Evolutionary conservation across 148 eudicot species (phyloP).

Genomic region (Fagopyrum tataricum): DNA sequence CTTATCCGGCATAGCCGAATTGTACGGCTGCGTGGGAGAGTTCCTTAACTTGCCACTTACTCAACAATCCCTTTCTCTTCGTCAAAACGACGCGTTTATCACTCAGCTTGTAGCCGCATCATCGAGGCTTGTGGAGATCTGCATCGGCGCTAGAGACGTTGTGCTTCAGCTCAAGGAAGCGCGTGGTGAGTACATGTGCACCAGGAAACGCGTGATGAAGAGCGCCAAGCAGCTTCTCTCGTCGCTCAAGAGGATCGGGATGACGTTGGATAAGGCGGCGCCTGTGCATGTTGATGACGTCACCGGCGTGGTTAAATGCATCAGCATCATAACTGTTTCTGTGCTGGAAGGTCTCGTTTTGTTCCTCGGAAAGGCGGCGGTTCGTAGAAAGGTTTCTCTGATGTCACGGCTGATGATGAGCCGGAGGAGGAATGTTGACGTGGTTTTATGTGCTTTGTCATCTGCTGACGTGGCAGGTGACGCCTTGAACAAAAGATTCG

Average conservation of each 20-base stretch:
- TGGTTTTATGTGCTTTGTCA: not conserved
- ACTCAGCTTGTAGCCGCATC: not conserved
- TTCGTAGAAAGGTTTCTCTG: not conserved
- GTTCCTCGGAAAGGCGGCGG: not conserved
- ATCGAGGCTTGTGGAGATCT: not conserved
- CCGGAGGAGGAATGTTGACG: not conserved
- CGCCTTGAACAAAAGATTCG: not conserved
- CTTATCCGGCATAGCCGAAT: not conserved
- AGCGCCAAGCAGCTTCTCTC: not conserved
- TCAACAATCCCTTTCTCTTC: not conserved
- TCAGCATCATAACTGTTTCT: not conserved
- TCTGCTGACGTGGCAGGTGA: not conserved
- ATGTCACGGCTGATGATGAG: not conserved
- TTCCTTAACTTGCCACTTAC: not conserved
- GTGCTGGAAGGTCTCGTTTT: not conserved
- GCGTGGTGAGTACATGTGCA: not conserved
- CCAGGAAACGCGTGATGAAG: constrained; percentile 1
- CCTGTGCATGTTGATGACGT: not conserved
- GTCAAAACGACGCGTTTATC: not conserved
- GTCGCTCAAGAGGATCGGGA: not conserved
- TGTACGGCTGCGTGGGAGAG: constrained; percentile 1
- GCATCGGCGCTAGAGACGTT: not conserved
- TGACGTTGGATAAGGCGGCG: not conserved
- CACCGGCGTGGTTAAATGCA: not conserved
- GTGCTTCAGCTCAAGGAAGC: not conserved